Evolutionary conservation across 2,329 filamentous ascomycete species (phyloP).

Genomic region (Ceratocystiopsis sp.): DNA sequence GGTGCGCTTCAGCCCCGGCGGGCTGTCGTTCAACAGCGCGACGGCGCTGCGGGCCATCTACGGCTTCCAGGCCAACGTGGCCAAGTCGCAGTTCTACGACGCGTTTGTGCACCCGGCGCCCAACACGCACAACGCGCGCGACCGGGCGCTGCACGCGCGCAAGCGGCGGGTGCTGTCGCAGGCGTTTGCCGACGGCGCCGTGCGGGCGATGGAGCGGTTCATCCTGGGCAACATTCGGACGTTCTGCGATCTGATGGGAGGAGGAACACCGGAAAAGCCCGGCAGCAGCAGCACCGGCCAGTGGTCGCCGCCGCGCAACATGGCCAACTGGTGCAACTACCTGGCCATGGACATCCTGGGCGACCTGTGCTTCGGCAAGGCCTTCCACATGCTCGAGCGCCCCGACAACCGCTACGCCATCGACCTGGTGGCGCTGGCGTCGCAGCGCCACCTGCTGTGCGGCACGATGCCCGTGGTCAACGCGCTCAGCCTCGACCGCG

Average conservation of each 20-base stretch:
- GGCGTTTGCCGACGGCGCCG: constrained; percentile 49
- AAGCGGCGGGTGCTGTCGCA: constrained; percentile 57
- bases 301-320: constrained; percentile 43
- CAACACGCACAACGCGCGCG: constrained; percentile 57
- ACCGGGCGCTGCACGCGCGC: constrained; percentile 50
- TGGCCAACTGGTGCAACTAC: constrained; percentile 46
- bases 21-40: constrained; percentile 59
- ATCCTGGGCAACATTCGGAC: constrained; percentile 49
- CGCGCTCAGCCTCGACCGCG: constrained; percentile 46
- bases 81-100: constrained; percentile 57
- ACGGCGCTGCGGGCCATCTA: constrained; percentile 51
- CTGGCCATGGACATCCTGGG: constrained; percentile 46
- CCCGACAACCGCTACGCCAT: constrained; percentile 49
- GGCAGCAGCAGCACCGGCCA: no score
- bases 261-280: constrained; percentile 33
- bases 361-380: constrained; percentile 43
- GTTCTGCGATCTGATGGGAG: constrained; percentile 43
- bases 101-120: constrained; percentile 53
- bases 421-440: constrained; percentile 48
- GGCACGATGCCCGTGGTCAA: constrained; percentile 55
- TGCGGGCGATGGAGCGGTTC: constrained; percentile 51
- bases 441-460: constrained; percentile 52
- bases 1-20: constrained; percentile 66
- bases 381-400: constrained; percentile 43
- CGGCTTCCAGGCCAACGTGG: constrained; percentile 43